Conservation (phyloP, 495 filamentous ascomycete species). For the Penicillium bialowiezense region DNA sequence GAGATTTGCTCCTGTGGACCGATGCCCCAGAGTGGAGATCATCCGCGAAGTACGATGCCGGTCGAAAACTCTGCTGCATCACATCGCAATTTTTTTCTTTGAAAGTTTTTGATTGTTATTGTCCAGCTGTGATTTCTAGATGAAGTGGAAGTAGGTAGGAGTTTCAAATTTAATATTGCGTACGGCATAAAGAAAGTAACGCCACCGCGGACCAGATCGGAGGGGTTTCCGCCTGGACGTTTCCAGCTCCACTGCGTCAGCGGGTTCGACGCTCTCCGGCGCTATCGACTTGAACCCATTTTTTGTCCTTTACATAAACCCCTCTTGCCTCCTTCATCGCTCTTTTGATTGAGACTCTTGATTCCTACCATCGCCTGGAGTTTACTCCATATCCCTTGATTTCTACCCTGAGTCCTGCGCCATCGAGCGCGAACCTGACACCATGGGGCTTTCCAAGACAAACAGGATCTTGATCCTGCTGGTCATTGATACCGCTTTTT, state of each 20-base stretch:
- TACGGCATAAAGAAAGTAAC: conserved; percentile 5
- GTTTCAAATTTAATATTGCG: too few species aligned
- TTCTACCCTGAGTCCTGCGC: conserved; percentile 16
- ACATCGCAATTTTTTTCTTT: too few species aligned
- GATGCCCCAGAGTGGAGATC: not conserved
- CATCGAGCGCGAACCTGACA: conserved; percentile 20
- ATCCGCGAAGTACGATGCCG: not conserved
- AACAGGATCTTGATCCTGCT: conserved; percentile 90
- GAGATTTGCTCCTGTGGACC: not conserved
- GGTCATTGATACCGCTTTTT: conserved; percentile 85
- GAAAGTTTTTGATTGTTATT: too few species aligned
- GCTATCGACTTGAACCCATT: not conserved
- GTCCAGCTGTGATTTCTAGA: too few species aligned
- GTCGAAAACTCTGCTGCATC: not conserved
- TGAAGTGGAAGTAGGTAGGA: too few species aligned
- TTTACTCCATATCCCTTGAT: conserved; percentile 1
- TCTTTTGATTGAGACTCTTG: not conserved
- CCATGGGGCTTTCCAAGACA: conserved; percentile 90
- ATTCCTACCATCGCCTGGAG: not conserved
- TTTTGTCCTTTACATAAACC: not conserved
- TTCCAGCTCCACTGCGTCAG: conserved; percentile 9
- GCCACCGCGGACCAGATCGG: conserved; percentile 20
- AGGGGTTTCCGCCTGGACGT: conserved; percentile 14
- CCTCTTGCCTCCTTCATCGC: not conserved
- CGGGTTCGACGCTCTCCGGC: not conserved